Base-by-base conservation (phyloP, 2,329 filamentous ascomycete species). In the Neonectria faginata region DNA sequence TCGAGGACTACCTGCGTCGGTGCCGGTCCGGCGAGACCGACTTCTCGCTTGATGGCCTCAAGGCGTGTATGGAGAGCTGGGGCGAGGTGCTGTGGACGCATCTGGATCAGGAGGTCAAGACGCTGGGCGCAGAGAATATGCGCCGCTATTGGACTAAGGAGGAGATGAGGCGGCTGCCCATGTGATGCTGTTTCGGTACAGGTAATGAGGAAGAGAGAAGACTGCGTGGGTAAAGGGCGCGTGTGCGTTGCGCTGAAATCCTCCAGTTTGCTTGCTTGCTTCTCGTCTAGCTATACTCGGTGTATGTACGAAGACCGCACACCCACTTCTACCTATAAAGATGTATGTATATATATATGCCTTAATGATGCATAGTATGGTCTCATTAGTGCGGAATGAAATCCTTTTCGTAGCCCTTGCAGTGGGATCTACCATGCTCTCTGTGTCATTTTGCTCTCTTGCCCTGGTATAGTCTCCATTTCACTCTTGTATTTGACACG, bases 71-170 rank as follows among this genome's bases (percentile, higher is more conserved):
- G 89, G 92, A 97, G 77, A 78, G 78, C 5, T 97, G 94, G 87
- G 92, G 92, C 11, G 82, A 83, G 10, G 92, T 97, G 67, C 77
- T 97, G 53, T 95, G 93, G 92, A 82, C 81, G 74, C 94, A 97
- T 83, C 80, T 97, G 65, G 92, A 96, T 73, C 90, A 94, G 72
- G 94, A 97, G 83, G 93, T 97, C 8, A 82, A 84, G 77, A 87
- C 91, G 69, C 78, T 97, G 33, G 88, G 90, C 2, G 93, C 93
- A 48, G 92, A 96, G 78, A 97, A 95, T 76, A 97, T 97, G 94
- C 85, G 92, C 70, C 88, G 84, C 78, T 94, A 92, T 78, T 97
- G 92, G 92, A 91, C 84, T 0, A 70, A 89, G 65, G 88, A 92
- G 51, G 94, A 97, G 83, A 89, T 97, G 78, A 82, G 79, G 76